phyloP scores from a whole-genome alignment of 192 early-diverging fungal species.

The Linnemannia elongata region DNA sequence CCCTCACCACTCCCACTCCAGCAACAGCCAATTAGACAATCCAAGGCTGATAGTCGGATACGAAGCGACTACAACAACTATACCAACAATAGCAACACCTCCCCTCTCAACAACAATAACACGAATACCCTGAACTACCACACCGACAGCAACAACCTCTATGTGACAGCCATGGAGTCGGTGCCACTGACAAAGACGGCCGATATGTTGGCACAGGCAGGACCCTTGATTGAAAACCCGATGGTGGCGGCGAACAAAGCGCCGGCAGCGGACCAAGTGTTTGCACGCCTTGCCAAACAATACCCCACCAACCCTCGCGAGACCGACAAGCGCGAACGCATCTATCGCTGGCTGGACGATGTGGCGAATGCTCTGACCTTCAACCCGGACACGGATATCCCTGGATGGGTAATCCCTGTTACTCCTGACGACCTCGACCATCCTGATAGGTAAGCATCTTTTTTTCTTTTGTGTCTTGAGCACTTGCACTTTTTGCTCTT shows the following conservation, averaged over 20 bases:
- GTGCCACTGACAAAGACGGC: neutral
- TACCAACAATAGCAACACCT: neutral
- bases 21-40: constrained; percentile 4
- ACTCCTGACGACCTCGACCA: constrained; percentile 33
- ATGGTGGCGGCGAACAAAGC: constrained; percentile 4
- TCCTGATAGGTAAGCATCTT: constrained; percentile 21
- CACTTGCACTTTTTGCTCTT: neutral
- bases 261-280: constrained; percentile 25
- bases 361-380: constrained; percentile 24
- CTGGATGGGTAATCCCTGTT: constrained; percentile 51
- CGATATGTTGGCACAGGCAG: constrained; percentile 23
- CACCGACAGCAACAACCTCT: constrained; percentile 2
- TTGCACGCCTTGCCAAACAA: constrained; percentile 34
- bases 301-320: constrained; percentile 43
- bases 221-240: constrained; percentile 19
- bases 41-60: constrained; percentile 5
- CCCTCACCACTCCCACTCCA: constrained; percentile 16
- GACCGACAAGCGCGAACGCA: constrained; percentile 32
- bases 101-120: neutral
- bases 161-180: neutral
- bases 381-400: constrained; percentile 31
- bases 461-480: neutral
- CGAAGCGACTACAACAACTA: constrained; percentile 5
- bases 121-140: neutral
- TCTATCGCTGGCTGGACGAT: constrained; percentile 38